Percentiles rank a stretch among this genome's conserved stretches.
Evolutionary conservation across 257 asterid species (phyloP).

Genomic region (Solanum peruvianum): DNA sequence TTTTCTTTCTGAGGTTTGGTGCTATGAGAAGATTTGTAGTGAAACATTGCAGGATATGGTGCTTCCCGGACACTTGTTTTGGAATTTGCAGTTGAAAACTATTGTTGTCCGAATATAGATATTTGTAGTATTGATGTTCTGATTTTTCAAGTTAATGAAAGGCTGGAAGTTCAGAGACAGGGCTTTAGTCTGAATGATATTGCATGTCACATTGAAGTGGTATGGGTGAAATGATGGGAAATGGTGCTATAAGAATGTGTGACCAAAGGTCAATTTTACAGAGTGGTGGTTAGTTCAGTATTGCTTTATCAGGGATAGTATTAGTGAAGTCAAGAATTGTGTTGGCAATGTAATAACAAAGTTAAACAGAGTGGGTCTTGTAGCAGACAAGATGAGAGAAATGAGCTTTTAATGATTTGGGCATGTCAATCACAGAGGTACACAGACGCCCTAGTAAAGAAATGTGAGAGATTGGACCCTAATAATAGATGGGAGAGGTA

Average conservation of each 20-base stretch:
- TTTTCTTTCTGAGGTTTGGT: background rate
- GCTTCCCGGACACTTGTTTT: background rate
- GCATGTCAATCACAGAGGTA: background rate
- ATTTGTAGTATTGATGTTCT: background rate
- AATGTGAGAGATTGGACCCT: background rate
- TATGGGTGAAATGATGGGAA: background rate
- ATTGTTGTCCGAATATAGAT: too few species aligned
- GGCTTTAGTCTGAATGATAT: background rate
- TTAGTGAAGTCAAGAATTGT: background rate
- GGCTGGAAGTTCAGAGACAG: background rate
- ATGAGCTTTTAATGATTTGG: background rate
- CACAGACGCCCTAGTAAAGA: background rate
- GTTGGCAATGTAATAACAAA: background rate
- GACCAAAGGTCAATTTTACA: background rate
- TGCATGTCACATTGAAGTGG: background rate
- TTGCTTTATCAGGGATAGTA: background rate
- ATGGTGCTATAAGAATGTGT: background rate
- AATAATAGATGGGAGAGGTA: background rate
- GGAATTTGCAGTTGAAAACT: too few species aligned
- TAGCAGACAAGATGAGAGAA: too few species aligned
- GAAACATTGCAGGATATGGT: background rate
- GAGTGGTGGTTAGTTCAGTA: background rate
- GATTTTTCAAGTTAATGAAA: background rate
- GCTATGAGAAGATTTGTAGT: background rate
- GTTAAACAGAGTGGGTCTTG: background rate